phyloP scores from a whole-genome alignment of 768 basidiomycete species.

The Pisolithus orientalis region DNA sequence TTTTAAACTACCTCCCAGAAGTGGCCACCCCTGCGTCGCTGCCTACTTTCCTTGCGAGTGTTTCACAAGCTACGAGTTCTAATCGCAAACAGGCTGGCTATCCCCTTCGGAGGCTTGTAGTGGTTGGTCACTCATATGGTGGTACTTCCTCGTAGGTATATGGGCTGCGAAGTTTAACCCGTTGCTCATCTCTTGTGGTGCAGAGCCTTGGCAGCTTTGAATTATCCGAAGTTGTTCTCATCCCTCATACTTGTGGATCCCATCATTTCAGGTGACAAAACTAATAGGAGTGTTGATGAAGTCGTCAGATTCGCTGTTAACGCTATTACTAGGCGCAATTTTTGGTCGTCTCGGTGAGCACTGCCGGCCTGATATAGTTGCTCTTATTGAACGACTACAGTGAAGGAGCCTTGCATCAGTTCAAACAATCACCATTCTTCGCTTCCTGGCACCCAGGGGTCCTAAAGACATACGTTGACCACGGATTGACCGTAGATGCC shows the following conservation, averaged over 20 bases:
- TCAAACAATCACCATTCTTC: slow-evolving; percentile 19
- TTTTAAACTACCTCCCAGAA: slow-evolving; percentile 38
- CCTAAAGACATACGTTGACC: too few relatives aligned
- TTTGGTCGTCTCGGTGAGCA: slow-evolving; percentile 36
- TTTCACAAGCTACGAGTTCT: slow-evolving; percentile 36
- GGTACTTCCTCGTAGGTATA: slow-evolving; percentile 64
- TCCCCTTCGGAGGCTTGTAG: slow-evolving; percentile 45
- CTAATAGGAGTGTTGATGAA: too few relatives aligned
- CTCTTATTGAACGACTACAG: slow-evolving; percentile 25
- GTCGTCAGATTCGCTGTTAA: too few relatives aligned
- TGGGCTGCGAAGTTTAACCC: not conserved
- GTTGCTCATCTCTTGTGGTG: too few relatives aligned
- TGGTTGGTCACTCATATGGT: slow-evolving; percentile 80
- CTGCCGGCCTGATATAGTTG: not conserved
- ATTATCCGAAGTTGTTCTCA: slow-evolving; percentile 43
- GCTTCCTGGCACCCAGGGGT: too few relatives aligned
- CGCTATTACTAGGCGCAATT: slow-evolving; percentile 44
- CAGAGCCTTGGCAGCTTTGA: slow-evolving; percentile 59
- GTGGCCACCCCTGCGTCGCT: slow-evolving; percentile 28
- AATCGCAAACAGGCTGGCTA: slow-evolving; percentile 24
- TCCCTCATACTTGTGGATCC: slow-evolving; percentile 62
- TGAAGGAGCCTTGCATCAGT: slow-evolving; percentile 48
- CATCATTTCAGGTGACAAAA: slow-evolving; percentile 37
- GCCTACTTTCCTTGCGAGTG: slow-evolving; percentile 47
- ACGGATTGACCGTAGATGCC: not conserved